These are phyloP conservation scores for Pythium utonaiense DNA, from an alignment of 352 stramenopile species.

Conservation along the genomic window DNA sequence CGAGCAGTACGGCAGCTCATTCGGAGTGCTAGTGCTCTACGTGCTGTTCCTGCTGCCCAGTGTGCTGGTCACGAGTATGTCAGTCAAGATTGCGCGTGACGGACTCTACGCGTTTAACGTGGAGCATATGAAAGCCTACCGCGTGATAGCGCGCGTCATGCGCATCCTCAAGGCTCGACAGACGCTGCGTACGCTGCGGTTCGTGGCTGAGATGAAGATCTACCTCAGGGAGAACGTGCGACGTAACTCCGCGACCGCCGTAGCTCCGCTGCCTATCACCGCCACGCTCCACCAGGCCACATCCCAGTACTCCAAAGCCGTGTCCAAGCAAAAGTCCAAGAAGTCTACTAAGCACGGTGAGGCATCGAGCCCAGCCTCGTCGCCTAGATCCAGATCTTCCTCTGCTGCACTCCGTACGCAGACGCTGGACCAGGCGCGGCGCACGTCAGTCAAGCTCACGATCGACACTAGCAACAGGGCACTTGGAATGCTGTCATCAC, in stretches of 20 bases:
- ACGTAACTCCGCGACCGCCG: constrained; percentile 12
- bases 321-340: constrained; percentile 19
- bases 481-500: constrained; percentile 20
- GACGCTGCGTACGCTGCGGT: constrained; percentile 69
- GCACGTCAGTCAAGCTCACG: constrained; percentile 10
- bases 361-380: not conserved
- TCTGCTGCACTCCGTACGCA: not conserved
- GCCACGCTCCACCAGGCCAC: constrained; percentile 34
- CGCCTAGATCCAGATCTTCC: constrained; percentile 13
- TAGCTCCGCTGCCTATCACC: constrained; percentile 28
- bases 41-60: constrained; percentile 52
- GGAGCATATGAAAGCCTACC: constrained; percentile 66
- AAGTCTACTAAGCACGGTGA: not conserved
- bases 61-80: constrained; percentile 59
- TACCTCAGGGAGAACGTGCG: constrained; percentile 56
- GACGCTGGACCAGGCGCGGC: constrained; percentile 11
- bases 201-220: constrained; percentile 78
- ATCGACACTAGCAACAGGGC: constrained; percentile 7
- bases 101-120: constrained; percentile 73
- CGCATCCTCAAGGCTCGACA: constrained; percentile 59
- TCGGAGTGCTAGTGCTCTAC: constrained; percentile 30
- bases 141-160: constrained; percentile 64
- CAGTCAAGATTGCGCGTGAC: constrained; percentile 58
- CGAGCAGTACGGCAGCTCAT: constrained; percentile 9
- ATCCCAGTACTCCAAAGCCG: constrained; percentile 25